Conservation (phyloP, 2,329 filamentous ascomycete genomes). For the Aspergillus aculeatinus region DNA sequence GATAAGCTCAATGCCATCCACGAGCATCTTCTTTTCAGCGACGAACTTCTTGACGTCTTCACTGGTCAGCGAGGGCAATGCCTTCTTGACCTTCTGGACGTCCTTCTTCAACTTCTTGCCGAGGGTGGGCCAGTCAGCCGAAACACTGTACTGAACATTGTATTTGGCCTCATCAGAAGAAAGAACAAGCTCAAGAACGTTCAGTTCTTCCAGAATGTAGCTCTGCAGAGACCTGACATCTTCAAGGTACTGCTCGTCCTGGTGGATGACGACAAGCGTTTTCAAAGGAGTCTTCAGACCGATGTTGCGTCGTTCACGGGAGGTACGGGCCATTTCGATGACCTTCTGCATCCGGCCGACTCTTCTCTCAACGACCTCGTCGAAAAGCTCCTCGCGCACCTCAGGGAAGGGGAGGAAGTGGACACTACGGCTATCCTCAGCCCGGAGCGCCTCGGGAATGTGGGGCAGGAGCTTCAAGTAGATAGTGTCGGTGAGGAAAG, state of each 20-base stretch:
- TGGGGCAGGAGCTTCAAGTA: conserved; percentile 79
- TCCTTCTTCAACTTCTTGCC: conserved; percentile 98
- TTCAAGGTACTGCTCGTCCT: conserved; percentile 76
- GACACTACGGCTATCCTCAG: conserved; percentile 76
- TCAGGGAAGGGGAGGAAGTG: conserved; percentile 92
- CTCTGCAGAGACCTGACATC: conserved; percentile 80
- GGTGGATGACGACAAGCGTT: conserved; percentile 83
- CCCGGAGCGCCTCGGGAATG: conserved; percentile 70
- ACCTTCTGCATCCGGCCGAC: conserved; percentile 92
- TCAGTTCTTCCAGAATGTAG: conserved; percentile 92
- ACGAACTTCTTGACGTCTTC: conserved; percentile 80
- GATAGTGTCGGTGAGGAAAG: conserved; percentile 93
- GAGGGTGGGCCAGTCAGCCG: conserved; percentile 87
- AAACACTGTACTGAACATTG: conserved; percentile 86
- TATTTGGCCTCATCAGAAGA: conserved; percentile 87
- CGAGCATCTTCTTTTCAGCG: conserved; percentile 68
- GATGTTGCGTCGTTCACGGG: conserved; percentile 78
- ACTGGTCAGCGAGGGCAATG: conserved; percentile 73
- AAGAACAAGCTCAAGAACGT: conserved; percentile 79
- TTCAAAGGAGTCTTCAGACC: conserved; percentile 89
- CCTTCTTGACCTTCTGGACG: conserved; percentile 86
- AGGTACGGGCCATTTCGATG: conserved; percentile 85
- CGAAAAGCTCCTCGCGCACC: conserved; percentile 83
- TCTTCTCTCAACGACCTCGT: conserved; percentile 79
- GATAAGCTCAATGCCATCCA: conserved; percentile 81